Evolutionary conservation across 2,329 filamentous ascomycete species (phyloP), one percentile per base, ranked within the genome.

Genomic region (Annulohypoxylon truncatum): DNA sequence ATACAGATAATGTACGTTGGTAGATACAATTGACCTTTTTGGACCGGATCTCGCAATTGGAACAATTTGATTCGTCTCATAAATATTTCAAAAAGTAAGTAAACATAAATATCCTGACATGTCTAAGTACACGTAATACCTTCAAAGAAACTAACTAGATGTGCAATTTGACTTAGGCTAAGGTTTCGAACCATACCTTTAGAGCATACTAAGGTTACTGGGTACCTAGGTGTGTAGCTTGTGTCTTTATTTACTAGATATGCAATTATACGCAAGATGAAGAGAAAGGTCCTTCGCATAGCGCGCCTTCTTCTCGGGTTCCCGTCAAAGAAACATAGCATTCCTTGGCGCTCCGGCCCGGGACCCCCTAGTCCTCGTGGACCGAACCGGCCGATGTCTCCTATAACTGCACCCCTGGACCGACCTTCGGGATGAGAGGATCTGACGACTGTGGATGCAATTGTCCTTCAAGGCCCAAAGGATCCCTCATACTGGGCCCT

Each of bases 241-340:
- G n/a, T n/a, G n/a, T n/a, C n/a, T n/a, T n/a, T n/a, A n/a, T n/a
- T n/a, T n/a, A n/a, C n/a, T n/a, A n/a, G n/a, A n/a, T n/a, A 24
- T 24, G 22, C 42, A 24, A 20, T 46, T 26, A 46, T 24, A 28
- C 7, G 35, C 15, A 18, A 9, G 35, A 13, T 40, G 6, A 15
- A 29, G 12, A n/a, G 7, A 20, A 29, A 53, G n/a, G 4, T 53
- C 24, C 33, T 46, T 55, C 52, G 52, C 38, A 18, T 55, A 40
- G 12, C 40, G 52, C 52, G 52, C 52, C 10, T 46, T 33, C 6
- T 35, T 26, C n/a, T 55, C 52, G 38, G 38, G 26, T n/a, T 24
- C 38, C 15, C 26, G 35, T 44, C 52, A 31, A 15, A 18, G 38
- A 35, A 55, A n/a, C 38, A 38, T 26, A 24, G 18, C 9, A 15